phyloP scores from a whole-genome alignment of 176 grass and related monocot species.

The Hyparrhenia diplandra region DNA sequence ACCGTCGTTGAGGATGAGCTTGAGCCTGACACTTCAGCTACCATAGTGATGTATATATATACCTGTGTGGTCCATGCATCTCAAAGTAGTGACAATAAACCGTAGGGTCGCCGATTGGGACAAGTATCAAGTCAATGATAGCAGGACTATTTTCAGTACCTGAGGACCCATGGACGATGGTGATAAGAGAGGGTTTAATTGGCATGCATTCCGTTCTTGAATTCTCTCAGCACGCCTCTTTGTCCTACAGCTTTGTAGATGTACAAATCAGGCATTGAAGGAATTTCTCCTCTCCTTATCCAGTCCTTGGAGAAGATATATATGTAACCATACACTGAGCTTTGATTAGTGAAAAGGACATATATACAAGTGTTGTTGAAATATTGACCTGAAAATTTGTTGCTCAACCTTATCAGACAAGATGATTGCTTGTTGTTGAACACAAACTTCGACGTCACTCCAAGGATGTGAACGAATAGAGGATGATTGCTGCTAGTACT shows the following conservation, averaged over 20 bases:
- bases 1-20: not conserved
- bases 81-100: conserved; percentile 23
- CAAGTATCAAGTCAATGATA: conserved; percentile 27
- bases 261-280: not conserved
- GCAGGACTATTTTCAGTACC: conserved; percentile 14
- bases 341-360: conserved; percentile 15
- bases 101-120: conserved; percentile 31
- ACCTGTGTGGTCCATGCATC: conserved; percentile 30
- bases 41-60: conserved; percentile 1
- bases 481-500: not conserved
- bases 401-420: conserved; percentile 27
- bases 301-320: not conserved
- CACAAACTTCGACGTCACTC: conserved; percentile 16
- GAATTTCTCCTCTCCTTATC: conserved; percentile 22
- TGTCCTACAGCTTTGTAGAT: not conserved
- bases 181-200: not conserved
- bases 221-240: not conserved
- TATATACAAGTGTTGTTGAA: not conserved
- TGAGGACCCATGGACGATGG: conserved; percentile 18
- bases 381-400: not conserved
- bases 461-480: not conserved
- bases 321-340: conserved; percentile 2
- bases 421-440: not conserved
- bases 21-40: conserved; percentile 45
- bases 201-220: conserved; percentile 16